Evolutionary conservation across 2,329 filamentous ascomycete genomes (phyloP).

Genomic region (Clarireedia homoeocarpa): DNA sequence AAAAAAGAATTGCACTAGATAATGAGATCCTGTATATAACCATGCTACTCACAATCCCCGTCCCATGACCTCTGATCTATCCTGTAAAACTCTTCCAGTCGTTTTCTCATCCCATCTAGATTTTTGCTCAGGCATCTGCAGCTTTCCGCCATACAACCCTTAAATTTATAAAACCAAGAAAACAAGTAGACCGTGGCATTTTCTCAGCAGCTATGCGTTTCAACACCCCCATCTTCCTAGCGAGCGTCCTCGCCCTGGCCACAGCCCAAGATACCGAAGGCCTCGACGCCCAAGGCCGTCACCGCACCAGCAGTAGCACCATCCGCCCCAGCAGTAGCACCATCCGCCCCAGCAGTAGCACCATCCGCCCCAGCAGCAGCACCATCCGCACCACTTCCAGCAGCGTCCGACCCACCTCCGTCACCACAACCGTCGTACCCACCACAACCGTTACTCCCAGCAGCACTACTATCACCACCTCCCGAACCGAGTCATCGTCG

Average conservation of each 20-base stretch:
- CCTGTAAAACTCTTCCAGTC: background rate
- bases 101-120: background rate
- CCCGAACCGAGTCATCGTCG: background rate
- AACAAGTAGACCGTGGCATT: background rate
- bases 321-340: no score
- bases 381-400: no score
- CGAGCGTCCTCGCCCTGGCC: background rate
- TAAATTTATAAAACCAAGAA: background rate
- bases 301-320: no score
- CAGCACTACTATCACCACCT: background rate
- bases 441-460: background rate
- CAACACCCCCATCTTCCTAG: background rate
- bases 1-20: background rate
- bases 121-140: background rate
- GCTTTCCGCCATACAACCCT: background rate
- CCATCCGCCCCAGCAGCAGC: no score
- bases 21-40: background rate
- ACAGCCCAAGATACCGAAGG: no score
- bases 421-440: background rate
- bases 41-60: background rate
- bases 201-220: background rate
- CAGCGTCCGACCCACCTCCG: no score
- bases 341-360: no score
- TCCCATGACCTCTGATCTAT: background rate
- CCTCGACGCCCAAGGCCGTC: no score